These are phyloP conservation scores for Salix koriyanagi DNA, from an alignment of 345 rosid genomes.

Conservation along the genomic window DNA sequence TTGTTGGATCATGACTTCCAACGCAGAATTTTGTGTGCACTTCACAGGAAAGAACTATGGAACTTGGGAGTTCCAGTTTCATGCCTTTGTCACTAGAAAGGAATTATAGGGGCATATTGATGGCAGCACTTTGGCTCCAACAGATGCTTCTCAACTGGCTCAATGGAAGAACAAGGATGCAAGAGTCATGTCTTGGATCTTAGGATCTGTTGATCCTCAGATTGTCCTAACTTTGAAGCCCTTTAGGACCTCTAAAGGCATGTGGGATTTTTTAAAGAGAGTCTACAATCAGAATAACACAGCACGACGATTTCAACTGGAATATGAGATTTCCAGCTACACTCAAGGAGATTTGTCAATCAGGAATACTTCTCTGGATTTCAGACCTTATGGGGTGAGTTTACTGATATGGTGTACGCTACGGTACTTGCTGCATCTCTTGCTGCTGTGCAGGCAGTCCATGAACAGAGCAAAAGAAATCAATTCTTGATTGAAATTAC, in stretches of 20 bases:
- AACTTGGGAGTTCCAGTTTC: constrained; percentile 14
- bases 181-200: constrained; percentile 2
- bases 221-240: background rate
- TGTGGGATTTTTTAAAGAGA: constrained; percentile 6
- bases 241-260: background rate
- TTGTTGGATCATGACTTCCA: too few species aligned
- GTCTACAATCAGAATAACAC: background rate
- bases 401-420: background rate
- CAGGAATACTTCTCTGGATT: background rate
- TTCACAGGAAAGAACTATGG: constrained; percentile 11
- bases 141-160: background rate
- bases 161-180: constrained; percentile 3
- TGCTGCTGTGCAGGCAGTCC: background rate
- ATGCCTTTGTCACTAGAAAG: background rate
- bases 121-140: background rate
- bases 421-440: background rate
- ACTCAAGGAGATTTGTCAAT: background rate
- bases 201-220: background rate
- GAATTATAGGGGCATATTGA: constrained; percentile 7
- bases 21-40: background rate
- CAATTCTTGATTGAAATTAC: constrained; percentile 21
- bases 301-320: background rate
- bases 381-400: background rate
- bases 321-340: constrained; percentile 1
- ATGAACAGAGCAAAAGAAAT: constrained; percentile 6